Evolutionary conservation across 306 rosid genomes (phyloP).

Genomic region (Vicia faba): DNA sequence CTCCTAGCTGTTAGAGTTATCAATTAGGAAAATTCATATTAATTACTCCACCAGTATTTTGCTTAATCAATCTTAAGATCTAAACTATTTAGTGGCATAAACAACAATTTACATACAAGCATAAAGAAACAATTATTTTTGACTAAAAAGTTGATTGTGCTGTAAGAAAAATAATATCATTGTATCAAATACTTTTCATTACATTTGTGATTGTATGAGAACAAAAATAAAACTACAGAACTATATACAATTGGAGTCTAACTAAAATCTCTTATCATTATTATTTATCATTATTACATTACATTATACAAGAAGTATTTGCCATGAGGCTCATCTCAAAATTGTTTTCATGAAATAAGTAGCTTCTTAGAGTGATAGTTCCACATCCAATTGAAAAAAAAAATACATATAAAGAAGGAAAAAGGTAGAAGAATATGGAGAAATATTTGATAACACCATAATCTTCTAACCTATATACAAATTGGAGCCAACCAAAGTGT

Average conservation of each 20-base stretch:
- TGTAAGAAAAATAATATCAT: too few species aligned
- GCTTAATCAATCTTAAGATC: not conserved
- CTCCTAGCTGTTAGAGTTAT: too few species aligned
- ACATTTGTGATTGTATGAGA: too few species aligned
- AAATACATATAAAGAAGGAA: slow-evolving; percentile 13
- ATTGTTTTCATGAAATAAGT: slow-evolving; percentile 22
- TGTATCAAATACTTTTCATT: too few species aligned
- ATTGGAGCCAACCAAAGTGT: slow-evolving; percentile 16
- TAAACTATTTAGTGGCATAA: too few species aligned
- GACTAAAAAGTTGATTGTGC: too few species aligned
- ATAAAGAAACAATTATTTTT: too few species aligned
- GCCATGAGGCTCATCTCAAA: slow-evolving; percentile 18
- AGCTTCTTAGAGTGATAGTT: slow-evolving; percentile 1
- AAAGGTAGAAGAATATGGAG: slow-evolving; percentile 10
- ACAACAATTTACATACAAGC: too few species aligned
- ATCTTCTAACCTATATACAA: slow-evolving; percentile 26
- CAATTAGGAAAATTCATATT: not conserved
- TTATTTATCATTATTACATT: too few species aligned
- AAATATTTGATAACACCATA: slow-evolving; percentile 17
- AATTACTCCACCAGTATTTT: not conserved
- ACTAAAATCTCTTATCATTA: not conserved
- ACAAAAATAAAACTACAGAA: not conserved
- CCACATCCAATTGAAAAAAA: slow-evolving; percentile 16
- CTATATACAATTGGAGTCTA: not conserved
- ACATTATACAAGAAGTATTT: slow-evolving; percentile 1